Base-by-base conservation (phyloP, 2,329 filamentous ascomycete genomes). In the Phaeophleospora eucalypticola region DNA sequence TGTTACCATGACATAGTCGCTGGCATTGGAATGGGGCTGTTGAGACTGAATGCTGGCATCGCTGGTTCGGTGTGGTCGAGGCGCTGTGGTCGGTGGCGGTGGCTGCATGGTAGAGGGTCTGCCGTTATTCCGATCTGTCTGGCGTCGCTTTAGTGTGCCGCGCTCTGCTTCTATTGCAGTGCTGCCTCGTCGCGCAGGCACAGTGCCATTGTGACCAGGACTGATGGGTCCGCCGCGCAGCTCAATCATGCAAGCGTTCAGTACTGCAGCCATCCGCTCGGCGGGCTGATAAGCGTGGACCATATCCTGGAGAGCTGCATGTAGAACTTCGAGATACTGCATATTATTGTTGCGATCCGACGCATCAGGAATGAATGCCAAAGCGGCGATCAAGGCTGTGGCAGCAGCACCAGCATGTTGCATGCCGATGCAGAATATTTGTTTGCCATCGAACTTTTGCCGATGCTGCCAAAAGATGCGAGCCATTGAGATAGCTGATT, bases 391-490 rank as follows among this genome's bases (percentile, higher is more conserved):
- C 2, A 60, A 52, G 12, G 56, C 58, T 14, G 52, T 57, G 4
- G 56, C 56, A 2, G 58, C 58, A 21, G 54, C 46, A 4, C 58
- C 58, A 16, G 56, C 58, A 36, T 60, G 58, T 41, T 60, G 58
- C 52, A 60, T 60, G 24, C 51, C 58, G 17, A 52, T 53, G 29
- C 51, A 56, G 45, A 56, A 58, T 7, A 60, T 58, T 16, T 53
- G 36, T 39, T 56, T 57, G 41, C 54, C 56, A 19, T 60, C 56
- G 38, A 58, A 60, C n/a, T 46, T 49, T 34, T 58, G 49, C 17
- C 58, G 44, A 34, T 60, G 56, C 21, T 56, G 51, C 58, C 56
- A 60, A 37, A 60, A 60, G 3, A 58, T 53, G 3, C 54, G 53
- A 16, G 56, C 52, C 43, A 55, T 58, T 2, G 48, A 40, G 6